phyloP scores from a whole-genome alignment of 2,329 filamentous ascomycete genomes.

The Nemania sp. region DNA sequence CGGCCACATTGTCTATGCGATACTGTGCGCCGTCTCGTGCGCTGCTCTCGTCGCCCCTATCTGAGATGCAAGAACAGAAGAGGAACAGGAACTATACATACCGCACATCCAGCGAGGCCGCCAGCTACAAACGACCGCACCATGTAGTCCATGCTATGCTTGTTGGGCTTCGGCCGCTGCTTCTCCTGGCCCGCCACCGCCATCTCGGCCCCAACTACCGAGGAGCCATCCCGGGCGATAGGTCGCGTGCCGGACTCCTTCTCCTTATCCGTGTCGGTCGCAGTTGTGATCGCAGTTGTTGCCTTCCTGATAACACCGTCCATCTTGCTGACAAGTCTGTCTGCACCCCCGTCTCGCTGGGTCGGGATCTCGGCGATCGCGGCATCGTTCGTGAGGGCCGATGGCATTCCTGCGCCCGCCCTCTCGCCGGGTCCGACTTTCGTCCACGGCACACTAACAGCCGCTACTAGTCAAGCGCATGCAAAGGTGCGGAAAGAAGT shows the following conservation, averaged over 20 bases:
- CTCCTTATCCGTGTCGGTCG: too few species aligned
- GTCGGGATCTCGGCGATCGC: constrained; percentile 57
- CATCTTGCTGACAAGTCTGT: constrained; percentile 35
- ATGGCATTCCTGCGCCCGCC: constrained; percentile 54
- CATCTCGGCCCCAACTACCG: constrained; percentile 43
- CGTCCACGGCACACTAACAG: neutral
- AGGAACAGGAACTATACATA: constrained; percentile 51
- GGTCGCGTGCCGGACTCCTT: constrained; percentile 40
- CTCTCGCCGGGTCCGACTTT: constrained; percentile 17
- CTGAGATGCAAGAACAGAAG: neutral
- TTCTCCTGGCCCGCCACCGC: constrained; percentile 47
- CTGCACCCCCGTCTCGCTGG: constrained; percentile 43
- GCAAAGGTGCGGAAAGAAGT: too few species aligned
- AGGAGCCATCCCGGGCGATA: constrained; percentile 54
- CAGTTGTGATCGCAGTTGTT: constrained; percentile 27
- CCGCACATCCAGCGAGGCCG: constrained; percentile 87
- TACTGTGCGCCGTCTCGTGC: too few species aligned
- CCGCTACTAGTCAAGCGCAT: constrained; percentile 17
- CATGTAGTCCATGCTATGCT: constrained; percentile 80
- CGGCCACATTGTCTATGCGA: too few species aligned
- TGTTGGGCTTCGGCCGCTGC: constrained; percentile 56
- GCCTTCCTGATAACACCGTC: constrained; percentile 37
- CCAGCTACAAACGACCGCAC: constrained; percentile 83
- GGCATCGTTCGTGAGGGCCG: constrained; percentile 59
- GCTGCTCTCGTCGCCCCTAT: too few species aligned